Conservation (phyloP, 371 early-diverging fungal genomes). For the Rhizopus arrhizus region DNA sequence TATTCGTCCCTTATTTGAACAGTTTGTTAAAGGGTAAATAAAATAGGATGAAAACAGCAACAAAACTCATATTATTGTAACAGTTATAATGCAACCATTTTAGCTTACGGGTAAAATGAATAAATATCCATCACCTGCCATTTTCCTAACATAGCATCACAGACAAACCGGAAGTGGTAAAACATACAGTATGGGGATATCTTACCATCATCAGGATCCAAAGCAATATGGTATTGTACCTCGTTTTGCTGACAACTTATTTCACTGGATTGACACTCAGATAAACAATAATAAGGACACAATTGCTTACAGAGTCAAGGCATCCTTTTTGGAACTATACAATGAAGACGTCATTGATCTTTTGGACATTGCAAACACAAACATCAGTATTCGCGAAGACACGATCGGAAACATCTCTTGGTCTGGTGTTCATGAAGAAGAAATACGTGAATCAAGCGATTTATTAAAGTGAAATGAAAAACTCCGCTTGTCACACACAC, state of each 20-base stretch:
- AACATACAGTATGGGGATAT: conserved; percentile 55
- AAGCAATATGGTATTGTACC: conserved; percentile 78
- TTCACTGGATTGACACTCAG: conserved; percentile 36
- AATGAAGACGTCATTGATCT: conserved; percentile 93
- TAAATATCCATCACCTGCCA: neutral
- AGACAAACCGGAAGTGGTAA: conserved; percentile 65
- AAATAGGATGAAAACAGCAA: neutral
- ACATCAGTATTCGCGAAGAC: conserved; percentile 83
- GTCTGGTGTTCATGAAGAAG: conserved; percentile 82
- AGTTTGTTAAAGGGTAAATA: conserved; percentile 84
- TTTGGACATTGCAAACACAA: conserved; percentile 44
- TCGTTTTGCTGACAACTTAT: conserved; percentile 76
- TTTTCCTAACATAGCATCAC: neutral
- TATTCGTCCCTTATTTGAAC: conserved; percentile 73
- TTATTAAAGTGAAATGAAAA: conserved; percentile 56
- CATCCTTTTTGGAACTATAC: conserved; percentile 95
- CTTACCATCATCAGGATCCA: conserved; percentile 25
- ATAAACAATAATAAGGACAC: conserved; percentile 31
- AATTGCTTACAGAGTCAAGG: conserved; percentile 33
- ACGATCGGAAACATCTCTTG: conserved; percentile 84
- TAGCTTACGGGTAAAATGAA: conserved; percentile 27
- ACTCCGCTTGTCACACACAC: neutral
- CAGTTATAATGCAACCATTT: conserved; percentile 31
- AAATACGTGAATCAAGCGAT: conserved; percentile 70
- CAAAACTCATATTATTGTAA: conserved; percentile 8